phyloP scores from a whole-genome alignment of 345 rosid species.

The Toxicodendron radicans region DNA sequence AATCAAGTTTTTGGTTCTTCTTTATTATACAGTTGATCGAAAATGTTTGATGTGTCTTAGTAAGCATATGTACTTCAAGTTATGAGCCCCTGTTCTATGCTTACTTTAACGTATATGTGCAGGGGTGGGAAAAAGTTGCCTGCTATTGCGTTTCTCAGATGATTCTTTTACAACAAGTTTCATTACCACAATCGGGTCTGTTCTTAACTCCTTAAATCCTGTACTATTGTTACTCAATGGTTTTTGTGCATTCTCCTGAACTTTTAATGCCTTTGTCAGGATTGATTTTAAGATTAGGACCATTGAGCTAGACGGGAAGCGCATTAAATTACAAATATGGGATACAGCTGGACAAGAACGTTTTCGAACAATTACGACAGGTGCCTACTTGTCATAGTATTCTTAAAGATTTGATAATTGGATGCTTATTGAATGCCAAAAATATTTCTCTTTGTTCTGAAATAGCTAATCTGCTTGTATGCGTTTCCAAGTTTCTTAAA shows the following conservation, averaged over 20 bases:
- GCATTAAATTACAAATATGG: constrained; percentile 76
- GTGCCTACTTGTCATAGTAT: constrained; percentile 20
- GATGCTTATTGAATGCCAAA: not conserved
- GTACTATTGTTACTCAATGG: not conserved
- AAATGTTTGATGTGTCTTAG: not conserved
- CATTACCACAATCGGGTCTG: constrained; percentile 86
- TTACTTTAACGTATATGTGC: constrained; percentile 12
- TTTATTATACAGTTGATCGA: not conserved
- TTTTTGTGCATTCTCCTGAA: constrained; percentile 4
- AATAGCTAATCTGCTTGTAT: not conserved
- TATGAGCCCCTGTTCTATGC: not conserved
- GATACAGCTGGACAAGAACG: constrained; percentile 70
- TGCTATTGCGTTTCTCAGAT: constrained; percentile 85
- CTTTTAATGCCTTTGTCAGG: constrained; percentile 25
- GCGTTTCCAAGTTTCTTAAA: not conserved
- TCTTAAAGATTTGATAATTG: not conserved
- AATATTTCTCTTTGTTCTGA: not conserved
- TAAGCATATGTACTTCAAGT: not conserved
- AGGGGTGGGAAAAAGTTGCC: constrained; percentile 96
- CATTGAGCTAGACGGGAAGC: constrained; percentile 71
- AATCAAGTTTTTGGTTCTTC: not conserved
- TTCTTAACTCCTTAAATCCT: constrained; percentile 4
- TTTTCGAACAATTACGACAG: constrained; percentile 58
- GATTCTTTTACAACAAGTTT: constrained; percentile 91
- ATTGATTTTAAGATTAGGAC: constrained; percentile 75